phyloP scores from a whole-genome alignment of 108 stramenopile species.

The Nitzschia sp. region DNA sequence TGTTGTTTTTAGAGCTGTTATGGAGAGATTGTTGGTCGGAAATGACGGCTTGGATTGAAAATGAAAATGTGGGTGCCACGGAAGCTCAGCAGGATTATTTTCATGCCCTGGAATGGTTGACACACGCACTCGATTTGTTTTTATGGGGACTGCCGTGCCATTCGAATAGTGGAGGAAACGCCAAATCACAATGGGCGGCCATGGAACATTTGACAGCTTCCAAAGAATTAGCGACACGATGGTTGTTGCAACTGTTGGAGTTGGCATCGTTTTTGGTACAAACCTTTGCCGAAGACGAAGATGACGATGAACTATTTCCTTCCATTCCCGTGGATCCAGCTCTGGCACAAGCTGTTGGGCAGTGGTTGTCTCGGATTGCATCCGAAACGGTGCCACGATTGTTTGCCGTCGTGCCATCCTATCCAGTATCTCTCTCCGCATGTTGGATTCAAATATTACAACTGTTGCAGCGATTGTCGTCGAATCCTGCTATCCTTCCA shows the following conservation, averaged over 20 bases:
- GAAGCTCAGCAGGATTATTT: constrained; percentile 12
- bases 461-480: constrained; percentile 15
- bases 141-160: constrained; percentile 20
- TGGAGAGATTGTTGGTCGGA: constrained; percentile 34
- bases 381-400: constrained; percentile 22
- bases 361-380: constrained; percentile 29
- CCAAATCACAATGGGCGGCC: background rate
- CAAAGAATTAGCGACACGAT: constrained; percentile 41
- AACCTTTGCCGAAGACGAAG: background rate
- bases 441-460: constrained; percentile 15
- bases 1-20: constrained; percentile 37
- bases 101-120: constrained; percentile 32
- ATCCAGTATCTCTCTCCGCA: constrained; percentile 19
- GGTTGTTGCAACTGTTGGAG: constrained; percentile 36
- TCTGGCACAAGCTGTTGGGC: background rate
- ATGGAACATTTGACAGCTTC: constrained; percentile 4
- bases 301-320: background rate
- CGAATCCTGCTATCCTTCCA: too few relatives aligned
- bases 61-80: background rate
- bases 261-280: constrained; percentile 24
- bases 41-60: constrained; percentile 3
- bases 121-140: constrained; percentile 31
- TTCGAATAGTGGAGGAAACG: background rate
- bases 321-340: background rate
- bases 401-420: constrained; percentile 34